These are phyloP conservation scores for Alternaria brassicae DNA, from an alignment of 2,329 filamentous ascomycete genomes.

Conservation along the genomic window DNA sequence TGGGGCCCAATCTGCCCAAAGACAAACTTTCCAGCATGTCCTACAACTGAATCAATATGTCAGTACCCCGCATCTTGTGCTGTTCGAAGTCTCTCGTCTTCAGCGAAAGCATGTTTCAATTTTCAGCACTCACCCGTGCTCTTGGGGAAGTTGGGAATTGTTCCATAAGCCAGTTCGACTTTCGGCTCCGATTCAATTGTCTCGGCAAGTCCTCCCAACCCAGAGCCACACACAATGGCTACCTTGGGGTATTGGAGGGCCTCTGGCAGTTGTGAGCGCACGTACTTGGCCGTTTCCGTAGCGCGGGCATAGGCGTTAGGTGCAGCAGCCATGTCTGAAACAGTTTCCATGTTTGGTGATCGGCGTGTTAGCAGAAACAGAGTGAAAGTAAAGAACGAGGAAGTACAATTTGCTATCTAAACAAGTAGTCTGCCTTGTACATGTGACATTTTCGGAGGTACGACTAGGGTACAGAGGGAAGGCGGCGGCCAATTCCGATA, in stretches of 20 bases:
- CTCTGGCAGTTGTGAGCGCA: constrained; percentile 59
- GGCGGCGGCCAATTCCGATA: constrained; percentile 41
- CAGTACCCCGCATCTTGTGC: constrained; percentile 3
- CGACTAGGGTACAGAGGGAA: constrained; percentile 35
- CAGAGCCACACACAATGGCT: constrained; percentile 70
- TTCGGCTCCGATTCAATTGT: constrained; percentile 60
- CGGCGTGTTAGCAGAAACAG: neutral
- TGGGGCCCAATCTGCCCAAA: constrained; percentile 65
- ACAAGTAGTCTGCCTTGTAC: constrained; percentile 5
- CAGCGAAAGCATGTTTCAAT: constrained; percentile 23
- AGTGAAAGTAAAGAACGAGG: neutral
- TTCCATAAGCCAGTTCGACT: constrained; percentile 63
- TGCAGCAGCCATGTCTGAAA: constrained; percentile 35
- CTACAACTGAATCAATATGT: constrained; percentile 52
- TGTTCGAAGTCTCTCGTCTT: neutral
- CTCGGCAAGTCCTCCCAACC: constrained; percentile 66
- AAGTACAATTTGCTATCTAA: neutral
- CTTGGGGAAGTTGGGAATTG: constrained; percentile 67
- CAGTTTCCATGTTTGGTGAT: constrained; percentile 23
- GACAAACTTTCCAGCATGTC: constrained; percentile 70
- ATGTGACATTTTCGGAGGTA: constrained; percentile 19
- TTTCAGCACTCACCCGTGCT: constrained; percentile 61
- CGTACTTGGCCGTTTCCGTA: constrained; percentile 59
- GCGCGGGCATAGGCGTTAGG: constrained; percentile 53
- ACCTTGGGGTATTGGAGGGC: constrained; percentile 62